phyloP scores from a whole-genome alignment of 257 asterid species.

The Solanum arcanum region DNA sequence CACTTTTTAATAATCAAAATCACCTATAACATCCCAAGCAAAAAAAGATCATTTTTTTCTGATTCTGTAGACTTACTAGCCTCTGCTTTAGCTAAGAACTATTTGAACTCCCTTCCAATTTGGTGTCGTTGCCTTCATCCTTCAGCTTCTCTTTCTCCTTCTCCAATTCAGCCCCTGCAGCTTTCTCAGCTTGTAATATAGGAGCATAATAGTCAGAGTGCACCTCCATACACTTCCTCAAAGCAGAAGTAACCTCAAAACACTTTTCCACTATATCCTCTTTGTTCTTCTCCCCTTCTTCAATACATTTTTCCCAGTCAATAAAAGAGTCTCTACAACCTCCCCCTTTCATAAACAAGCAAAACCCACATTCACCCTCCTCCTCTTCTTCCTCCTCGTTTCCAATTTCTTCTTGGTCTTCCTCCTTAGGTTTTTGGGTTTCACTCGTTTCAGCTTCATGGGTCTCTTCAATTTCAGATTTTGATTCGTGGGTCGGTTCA shows the following conservation, averaged over 20 bases:
- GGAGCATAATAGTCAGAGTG: slow-evolving; percentile 67
- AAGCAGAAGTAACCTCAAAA: slow-evolving; percentile 31
- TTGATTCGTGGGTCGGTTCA: not conserved
- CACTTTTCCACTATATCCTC: slow-evolving; percentile 66
- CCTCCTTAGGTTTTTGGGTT: not conserved
- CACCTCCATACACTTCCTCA: slow-evolving; percentile 74
- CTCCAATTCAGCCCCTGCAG: slow-evolving; percentile 40
- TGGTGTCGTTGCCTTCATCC: slow-evolving; percentile 1
- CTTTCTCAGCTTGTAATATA: slow-evolving; percentile 55
- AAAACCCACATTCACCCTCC: slow-evolving; percentile 76
- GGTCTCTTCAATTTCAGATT: slow-evolving; percentile 8
- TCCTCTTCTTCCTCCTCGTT: slow-evolving; percentile 35
- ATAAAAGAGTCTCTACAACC: slow-evolving; percentile 55
- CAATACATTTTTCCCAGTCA: slow-evolving; percentile 71
- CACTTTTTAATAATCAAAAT: not conserved
- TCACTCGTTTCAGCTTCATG: not conserved
- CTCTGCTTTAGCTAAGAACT: slow-evolving; percentile 13
- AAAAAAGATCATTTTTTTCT: not conserved
- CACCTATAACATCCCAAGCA: not conserved
- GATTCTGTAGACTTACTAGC: not conserved
- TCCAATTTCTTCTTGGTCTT: not conserved
- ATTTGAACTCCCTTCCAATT: slow-evolving; percentile 1
- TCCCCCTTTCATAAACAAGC: slow-evolving; percentile 79
- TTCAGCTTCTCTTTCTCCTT: slow-evolving; percentile 38
- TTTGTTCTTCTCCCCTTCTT: slow-evolving; percentile 47